These are phyloP conservation scores for Trichoderma harzianum DNA, from an alignment of 2,329 filamentous ascomycete genomes.

Conservation along the genomic window DNA sequence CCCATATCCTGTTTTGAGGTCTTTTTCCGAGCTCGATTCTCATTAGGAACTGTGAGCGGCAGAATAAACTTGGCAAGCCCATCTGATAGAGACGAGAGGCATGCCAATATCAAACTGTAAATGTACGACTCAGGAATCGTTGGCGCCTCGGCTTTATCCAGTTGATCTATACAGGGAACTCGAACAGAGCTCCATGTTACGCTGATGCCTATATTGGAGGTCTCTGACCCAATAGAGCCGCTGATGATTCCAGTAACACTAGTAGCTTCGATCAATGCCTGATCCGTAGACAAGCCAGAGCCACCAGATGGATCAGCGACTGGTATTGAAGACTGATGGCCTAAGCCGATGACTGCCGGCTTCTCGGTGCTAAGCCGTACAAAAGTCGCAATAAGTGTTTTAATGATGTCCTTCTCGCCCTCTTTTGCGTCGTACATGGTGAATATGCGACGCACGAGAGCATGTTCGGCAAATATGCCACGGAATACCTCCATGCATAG, in stretches of 20 bases:
- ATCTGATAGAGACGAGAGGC: conserved; percentile 86
- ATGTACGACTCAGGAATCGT: conserved; percentile 86
- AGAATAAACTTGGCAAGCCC: conserved; percentile 90
- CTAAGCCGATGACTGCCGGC: conserved; percentile 80
- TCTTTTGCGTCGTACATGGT: conserved; percentile 71
- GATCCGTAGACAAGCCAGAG: conserved; percentile 63
- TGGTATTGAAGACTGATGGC: conserved; percentile 83
- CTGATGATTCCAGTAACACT: conserved; percentile 86
- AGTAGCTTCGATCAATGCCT: conserved; percentile 84
- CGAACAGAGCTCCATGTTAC: conserved; percentile 86
- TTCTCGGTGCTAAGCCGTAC: conserved; percentile 93
- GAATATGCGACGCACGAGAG: conserved; percentile 75
- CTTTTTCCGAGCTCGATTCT: conserved; percentile 54
- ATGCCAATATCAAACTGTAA: conserved; percentile 83
- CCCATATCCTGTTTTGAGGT: conserved; percentile 42
- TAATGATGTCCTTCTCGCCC: conserved; percentile 71
- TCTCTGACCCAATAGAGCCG: conserved; percentile 63
- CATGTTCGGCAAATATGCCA: conserved; percentile 77
- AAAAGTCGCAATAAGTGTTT: conserved; percentile 79
- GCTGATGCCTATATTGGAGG: conserved; percentile 74
- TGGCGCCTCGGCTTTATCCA: conserved; percentile 87
- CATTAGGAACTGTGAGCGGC: conserved; percentile 80
- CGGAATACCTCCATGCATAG: conserved; percentile 90
- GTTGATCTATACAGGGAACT: conserved; percentile 85
- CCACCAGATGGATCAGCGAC: conserved; percentile 53